These are phyloP conservation scores for Cinnamomum chago DNA, from an alignment of 164 flowering plant species.

Conservation along the genomic window DNA sequence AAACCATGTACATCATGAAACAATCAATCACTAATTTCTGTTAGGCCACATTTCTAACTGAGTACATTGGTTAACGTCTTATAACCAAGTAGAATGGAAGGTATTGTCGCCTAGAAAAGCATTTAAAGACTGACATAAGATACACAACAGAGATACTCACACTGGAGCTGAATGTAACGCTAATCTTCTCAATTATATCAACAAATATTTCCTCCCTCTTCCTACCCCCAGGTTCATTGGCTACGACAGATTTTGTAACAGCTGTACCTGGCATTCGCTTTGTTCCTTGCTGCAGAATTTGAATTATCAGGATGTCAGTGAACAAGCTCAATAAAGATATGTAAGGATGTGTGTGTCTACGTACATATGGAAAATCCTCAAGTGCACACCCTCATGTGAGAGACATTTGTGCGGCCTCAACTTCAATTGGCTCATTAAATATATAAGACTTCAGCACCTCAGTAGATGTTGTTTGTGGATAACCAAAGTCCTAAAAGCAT, in stretches of 20 bases:
- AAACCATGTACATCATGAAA: too few relatives aligned
- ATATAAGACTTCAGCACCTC: constrained; percentile 84
- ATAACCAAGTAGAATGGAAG: too few relatives aligned
- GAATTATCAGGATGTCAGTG: constrained; percentile 8
- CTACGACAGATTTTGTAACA: constrained; percentile 91
- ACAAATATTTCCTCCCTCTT: constrained; percentile 96
- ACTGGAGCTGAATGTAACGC: constrained; percentile 91
- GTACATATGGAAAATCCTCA: too few relatives aligned
- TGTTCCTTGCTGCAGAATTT: constrained; percentile 71
- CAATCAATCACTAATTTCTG: too few relatives aligned
- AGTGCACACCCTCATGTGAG: too few relatives aligned
- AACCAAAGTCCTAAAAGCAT: constrained; percentile 80
- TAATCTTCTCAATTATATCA: constrained; percentile 90
- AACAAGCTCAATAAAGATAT: not conserved
- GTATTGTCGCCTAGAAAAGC: too few relatives aligned
- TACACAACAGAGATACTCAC: constrained; percentile 40
- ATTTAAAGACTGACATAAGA: too few relatives aligned
- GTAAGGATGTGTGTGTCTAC: too few relatives aligned
- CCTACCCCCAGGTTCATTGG: constrained; percentile 86
- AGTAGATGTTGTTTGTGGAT: constrained; percentile 93
- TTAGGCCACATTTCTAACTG: too few relatives aligned
- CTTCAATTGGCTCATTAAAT: constrained; percentile 87
- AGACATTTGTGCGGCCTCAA: constrained; percentile 42
- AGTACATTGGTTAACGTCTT: too few relatives aligned
- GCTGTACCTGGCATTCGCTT: constrained; percentile 98